phyloP scores from a whole-genome alignment of 352 stramenopile genomes.

The Globisporangium camurandrum region DNA sequence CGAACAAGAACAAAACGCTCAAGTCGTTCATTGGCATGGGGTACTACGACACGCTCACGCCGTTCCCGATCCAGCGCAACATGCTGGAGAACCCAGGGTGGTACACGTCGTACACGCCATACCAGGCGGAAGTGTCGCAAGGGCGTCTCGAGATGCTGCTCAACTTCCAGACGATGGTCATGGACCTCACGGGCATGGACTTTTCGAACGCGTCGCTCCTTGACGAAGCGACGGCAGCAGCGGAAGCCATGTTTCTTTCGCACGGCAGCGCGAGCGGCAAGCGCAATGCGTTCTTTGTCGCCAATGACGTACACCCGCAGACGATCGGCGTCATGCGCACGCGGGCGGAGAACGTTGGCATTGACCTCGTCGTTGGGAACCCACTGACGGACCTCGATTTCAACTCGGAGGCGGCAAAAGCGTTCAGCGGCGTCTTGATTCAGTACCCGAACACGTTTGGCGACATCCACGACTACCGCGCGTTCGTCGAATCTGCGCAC shows the following conservation, averaged over 20 bases:
- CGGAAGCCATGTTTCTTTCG: slow-evolving; percentile 97
- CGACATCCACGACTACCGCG: slow-evolving; percentile 85
- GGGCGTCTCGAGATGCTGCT: slow-evolving; percentile 98
- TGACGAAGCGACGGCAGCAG: slow-evolving; percentile 98
- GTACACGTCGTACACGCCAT: slow-evolving; percentile 98
- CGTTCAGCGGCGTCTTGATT: slow-evolving; percentile 94
- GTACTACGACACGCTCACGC: slow-evolving; percentile 96
- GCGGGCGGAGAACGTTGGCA: slow-evolving; percentile 83
- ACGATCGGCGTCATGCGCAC: slow-evolving; percentile 93
- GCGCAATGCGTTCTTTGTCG: slow-evolving; percentile 95
- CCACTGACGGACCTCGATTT: slow-evolving; percentile 66
- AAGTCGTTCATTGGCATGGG: slow-evolving; percentile 98
- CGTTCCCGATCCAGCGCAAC: slow-evolving; percentile 95
- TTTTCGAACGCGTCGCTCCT: slow-evolving; percentile 97
- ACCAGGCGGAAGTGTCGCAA: slow-evolving; percentile 99
- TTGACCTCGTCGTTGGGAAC: slow-evolving; percentile 92
- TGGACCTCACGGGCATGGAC: slow-evolving; percentile 94
- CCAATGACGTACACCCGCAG: slow-evolving; percentile 87
- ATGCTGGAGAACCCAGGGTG: slow-evolving; percentile 98
- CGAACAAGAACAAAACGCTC: slow-evolving; percentile 93
- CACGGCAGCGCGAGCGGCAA: slow-evolving; percentile 91
- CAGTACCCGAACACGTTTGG: slow-evolving; percentile 99
- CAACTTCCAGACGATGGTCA: slow-evolving; percentile 99
- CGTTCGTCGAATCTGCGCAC: slow-evolving; percentile 88
- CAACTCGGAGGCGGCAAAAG: slow-evolving; percentile 60